A percentile compares a stretch with the other conserved stretches of the same genome.
phyloP scores from a whole-genome alignment of 352 stramenopile genomes.

The Plasmopara muralis region DNA sequence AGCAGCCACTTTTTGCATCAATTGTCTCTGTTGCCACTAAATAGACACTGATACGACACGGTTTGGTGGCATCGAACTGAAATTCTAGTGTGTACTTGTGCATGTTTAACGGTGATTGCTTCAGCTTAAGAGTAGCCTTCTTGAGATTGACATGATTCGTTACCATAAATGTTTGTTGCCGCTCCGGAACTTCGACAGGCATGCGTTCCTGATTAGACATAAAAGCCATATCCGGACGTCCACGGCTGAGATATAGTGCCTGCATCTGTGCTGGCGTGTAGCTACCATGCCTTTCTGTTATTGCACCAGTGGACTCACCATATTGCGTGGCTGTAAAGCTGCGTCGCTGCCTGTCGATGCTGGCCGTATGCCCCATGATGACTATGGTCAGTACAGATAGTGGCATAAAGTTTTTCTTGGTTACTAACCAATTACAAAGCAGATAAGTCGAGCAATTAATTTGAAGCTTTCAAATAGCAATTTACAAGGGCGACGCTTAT shows the following conservation, averaged over 20 bases:
- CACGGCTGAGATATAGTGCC: slow-evolving; percentile 72
- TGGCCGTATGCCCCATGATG: not conserved
- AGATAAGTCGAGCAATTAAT: no score
- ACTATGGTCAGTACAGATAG: no score
- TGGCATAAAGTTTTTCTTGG: no score
- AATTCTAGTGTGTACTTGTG: slow-evolving; percentile 51
- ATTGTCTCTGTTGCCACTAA: slow-evolving; percentile 62
- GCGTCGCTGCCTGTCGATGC: not conserved
- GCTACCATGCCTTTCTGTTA: slow-evolving; percentile 16
- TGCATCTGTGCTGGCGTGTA: slow-evolving; percentile 82
- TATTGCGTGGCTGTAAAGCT: not conserved
- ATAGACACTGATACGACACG: slow-evolving; percentile 58
- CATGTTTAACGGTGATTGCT: slow-evolving; percentile 15
- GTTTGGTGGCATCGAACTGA: slow-evolving; percentile 71
- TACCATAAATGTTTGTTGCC: slow-evolving; percentile 77
- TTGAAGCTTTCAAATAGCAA: no score
- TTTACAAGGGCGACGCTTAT: no score
- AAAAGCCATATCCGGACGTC: slow-evolving; percentile 77
- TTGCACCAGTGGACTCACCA: not conserved
- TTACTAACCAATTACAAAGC: no score
- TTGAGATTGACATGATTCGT: slow-evolving; percentile 85
- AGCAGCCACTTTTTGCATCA: slow-evolving; percentile 55
- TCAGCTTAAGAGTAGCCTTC: slow-evolving; percentile 64
- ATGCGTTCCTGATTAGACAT: slow-evolving; percentile 61
- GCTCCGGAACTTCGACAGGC: slow-evolving; percentile 56